Evolutionary conservation across 805 yeast genomes (phyloP), one percentile per base, ranked within the genome.

Genomic region (Helenozyma baotianmanensis): DNA sequence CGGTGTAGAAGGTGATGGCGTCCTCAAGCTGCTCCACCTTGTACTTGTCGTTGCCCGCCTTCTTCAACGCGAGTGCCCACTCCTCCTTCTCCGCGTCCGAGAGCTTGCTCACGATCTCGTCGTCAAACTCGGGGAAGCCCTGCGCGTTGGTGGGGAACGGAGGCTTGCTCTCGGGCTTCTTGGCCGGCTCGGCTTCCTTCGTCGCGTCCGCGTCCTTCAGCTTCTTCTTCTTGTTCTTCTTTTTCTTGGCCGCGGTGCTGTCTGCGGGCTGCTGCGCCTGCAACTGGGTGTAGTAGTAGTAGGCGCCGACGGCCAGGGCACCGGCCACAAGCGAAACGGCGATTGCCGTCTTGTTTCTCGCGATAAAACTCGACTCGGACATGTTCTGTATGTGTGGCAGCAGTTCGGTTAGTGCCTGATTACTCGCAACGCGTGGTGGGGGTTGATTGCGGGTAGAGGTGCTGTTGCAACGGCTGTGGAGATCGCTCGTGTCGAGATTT

Each of bases 41-140:
- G 71, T 85, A 92, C 37, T 67, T 76, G 32, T 69, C 71, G 61
- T 92, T 92, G 52, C 98, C 99, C 36, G 83, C 88, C 51, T 81
- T 90, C 64, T 92, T 92, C 63, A 90, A 74, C 26, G 80, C 78
- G 33, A 76, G 57, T 4, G 96, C 86, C 72, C 80, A 72, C 30
- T 68, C 66, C 26, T 74, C 80, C 59, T 70, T 80, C 46, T 76
- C 75, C 42, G 64, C 70, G 4, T 55, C 67, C 6, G 75, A 50
- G 40, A 82, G 68, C 3, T 50, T 44, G 9, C 60, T 53, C 15
- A 80, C 60, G 30, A 54, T 52, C 23, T 66, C 80, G 17, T 64
- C 68, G 24, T 71, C 60, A 27, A 83, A 50, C 13, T 62, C 65
- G 4, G 90, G 90, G 40, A 76, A 66, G 2, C 87, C 86, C 17